Percentiles rank a stretch among this genome's conserved stretches.
These are phyloP conservation scores for Termitomyces titanicus DNA, from an alignment of 768 basidiomycete species.

Conservation along the genomic window DNA sequence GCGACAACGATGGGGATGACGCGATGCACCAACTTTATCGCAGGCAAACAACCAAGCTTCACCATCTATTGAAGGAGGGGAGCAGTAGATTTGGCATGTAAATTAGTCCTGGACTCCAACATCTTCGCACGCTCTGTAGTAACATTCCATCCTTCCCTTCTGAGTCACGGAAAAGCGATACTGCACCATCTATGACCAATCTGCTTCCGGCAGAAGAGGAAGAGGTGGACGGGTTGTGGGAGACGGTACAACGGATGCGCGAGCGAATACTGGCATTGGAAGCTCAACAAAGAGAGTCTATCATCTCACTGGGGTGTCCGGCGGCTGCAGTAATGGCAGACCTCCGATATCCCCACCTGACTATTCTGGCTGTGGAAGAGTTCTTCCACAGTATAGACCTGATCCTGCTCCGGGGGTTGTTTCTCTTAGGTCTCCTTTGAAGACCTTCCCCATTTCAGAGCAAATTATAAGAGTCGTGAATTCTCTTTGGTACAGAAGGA, in stretches of 20 bases:
- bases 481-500: too few relatives aligned
- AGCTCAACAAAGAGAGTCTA: background rate
- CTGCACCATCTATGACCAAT: background rate
- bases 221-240: background rate
- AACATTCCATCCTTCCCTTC: background rate
- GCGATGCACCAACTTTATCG: background rate
- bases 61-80: background rate
- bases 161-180: background rate
- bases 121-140: background rate
- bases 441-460: background rate
- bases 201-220: background rate
- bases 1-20: background rate
- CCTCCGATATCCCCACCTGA: background rate
- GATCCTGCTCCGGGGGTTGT: background rate
- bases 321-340: background rate
- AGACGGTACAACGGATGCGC: conserved; percentile 1
- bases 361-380: background rate
- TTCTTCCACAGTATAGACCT: background rate
- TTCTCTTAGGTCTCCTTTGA: background rate
- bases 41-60: background rate
- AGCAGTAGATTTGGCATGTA: background rate
- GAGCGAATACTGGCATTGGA: background rate
- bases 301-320: background rate
- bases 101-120: too few relatives aligned
- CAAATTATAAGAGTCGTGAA: too few relatives aligned